These are phyloP conservation scores for Nakaseomyces glabratus DNA, from an alignment of 1,139 yeast genomes.

Conservation along the genomic window DNA sequence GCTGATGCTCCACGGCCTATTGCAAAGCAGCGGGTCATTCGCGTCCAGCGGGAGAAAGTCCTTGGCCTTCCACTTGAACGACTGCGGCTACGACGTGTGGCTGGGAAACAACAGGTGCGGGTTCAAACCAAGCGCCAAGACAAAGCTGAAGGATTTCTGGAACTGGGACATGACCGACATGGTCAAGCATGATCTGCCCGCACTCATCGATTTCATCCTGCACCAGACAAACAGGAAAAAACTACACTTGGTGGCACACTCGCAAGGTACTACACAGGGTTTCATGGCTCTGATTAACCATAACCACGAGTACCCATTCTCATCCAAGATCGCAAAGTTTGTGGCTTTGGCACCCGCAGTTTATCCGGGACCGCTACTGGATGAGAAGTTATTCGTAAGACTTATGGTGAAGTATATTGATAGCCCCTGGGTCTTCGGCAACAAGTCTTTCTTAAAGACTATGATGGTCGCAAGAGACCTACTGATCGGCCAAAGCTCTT, in stretches of 20 bases:
- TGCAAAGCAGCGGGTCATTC: slow-evolving; percentile 81
- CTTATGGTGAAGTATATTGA: slow-evolving; percentile 33
- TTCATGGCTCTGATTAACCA: slow-evolving; percentile 48
- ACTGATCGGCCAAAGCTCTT: slow-evolving; percentile 42
- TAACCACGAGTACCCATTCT: slow-evolving; percentile 14
- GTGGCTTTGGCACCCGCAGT: slow-evolving; percentile 85
- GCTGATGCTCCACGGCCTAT: slow-evolving; percentile 71
- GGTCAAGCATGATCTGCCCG: slow-evolving; percentile 69
- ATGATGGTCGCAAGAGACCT: slow-evolving; percentile 43
- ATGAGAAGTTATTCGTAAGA: slow-evolving; percentile 44
- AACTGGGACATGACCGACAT: slow-evolving; percentile 81
- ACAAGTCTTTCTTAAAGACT: slow-evolving; percentile 50
- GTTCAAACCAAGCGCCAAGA: slow-evolving; percentile 35
- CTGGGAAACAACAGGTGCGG: slow-evolving; percentile 88
- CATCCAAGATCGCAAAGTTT: slow-evolving; percentile 53
- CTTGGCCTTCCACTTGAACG: slow-evolving; percentile 53
- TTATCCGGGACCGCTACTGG: slow-evolving; percentile 68
- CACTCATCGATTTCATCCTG: slow-evolving; percentile 56
- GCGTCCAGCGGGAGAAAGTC: slow-evolving; percentile 71
- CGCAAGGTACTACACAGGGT: slow-evolving; percentile 88
- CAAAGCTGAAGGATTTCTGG: slow-evolving; percentile 50
- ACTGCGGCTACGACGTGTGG: slow-evolving; percentile 81
- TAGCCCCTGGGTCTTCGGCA: slow-evolving; percentile 47
- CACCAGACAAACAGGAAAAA: slow-evolving; percentile 35
- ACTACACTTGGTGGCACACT: slow-evolving; percentile 66